Base-by-base conservation (phyloP, 2,329 filamentous ascomycete genomes). In the Trichoderma polysporum region DNA sequence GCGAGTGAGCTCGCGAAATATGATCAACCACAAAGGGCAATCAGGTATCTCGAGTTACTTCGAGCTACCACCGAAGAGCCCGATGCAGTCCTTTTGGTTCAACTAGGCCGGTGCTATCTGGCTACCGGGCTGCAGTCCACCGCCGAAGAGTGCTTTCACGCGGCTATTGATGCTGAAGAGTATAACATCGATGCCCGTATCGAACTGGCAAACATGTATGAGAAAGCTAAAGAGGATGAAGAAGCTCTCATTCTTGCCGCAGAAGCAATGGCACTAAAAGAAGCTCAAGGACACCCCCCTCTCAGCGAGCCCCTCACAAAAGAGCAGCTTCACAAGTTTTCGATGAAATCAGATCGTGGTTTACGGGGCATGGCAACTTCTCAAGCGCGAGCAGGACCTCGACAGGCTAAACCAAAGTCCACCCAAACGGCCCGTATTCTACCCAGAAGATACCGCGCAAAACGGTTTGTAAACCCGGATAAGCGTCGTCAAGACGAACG, bases 151-250 rank as follows among this genome's bases (percentile, higher is more conserved):
- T 91, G 88, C 74, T 95, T 94, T 72, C 85, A 92, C 27, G 87
- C 87, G 2, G 88, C 94, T 12, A 88, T 93, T 41, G 87, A 92
- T 60, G 85, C 88, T 68, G 91, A 96, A 69, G 82, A 88, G 52
- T 83, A 87, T 47, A 89, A 90, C 67, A 88, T 94, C 56, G 90
- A 93, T 69, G 91, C 92, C 45, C 89, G 92, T 45, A 88, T 91
- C 33, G 88, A 92, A 72, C 83, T 97, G 10, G 92, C 92, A 13
- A 93, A 91, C 73, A 87, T 97, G 77, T 97, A 96, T 74, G 92
- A 96, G 75, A 88, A 85, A 69, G 85, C 86, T 52, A 89, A 89
- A 69, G 87, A 90, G 79, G 88, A 86, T 25, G 90, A 93, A 73
- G 88, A 92, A 73, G 93, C 93, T 1, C 86, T 93, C 67, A 88